Conservation (phyloP, 192 early-diverging fungal genomes). For the Umbelopsis vinacea region DNA sequence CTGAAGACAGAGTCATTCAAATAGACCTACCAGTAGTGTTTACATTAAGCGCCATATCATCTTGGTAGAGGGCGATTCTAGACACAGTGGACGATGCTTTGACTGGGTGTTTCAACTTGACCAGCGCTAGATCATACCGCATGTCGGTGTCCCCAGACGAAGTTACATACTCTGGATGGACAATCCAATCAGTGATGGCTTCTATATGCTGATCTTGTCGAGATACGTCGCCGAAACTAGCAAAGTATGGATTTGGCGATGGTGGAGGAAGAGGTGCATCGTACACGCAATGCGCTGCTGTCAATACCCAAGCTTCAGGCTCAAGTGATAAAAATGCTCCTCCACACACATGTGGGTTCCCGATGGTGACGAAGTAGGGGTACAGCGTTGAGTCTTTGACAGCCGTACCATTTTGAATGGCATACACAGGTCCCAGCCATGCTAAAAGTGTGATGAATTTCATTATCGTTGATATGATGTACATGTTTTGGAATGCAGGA, state of each 20-base stretch:
- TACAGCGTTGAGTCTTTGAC: conserved; percentile 29
- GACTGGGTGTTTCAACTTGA: conserved; percentile 23
- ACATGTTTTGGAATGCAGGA: no score
- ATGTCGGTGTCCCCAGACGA: conserved; percentile 15
- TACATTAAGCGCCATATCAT: neutral
- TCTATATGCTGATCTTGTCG: conserved; percentile 21
- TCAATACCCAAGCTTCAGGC: conserved; percentile 30
- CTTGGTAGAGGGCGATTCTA: conserved; percentile 27
- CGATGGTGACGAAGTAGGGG: conserved; percentile 32
- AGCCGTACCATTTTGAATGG: conserved; percentile 26
- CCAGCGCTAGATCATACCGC: conserved; percentile 37
- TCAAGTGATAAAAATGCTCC: conserved; percentile 32
- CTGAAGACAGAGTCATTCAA: no score
- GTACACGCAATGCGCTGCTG: conserved; percentile 37
- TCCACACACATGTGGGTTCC: conserved; percentile 39
- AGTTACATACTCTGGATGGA: conserved; percentile 33
- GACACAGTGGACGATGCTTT: conserved; percentile 16
- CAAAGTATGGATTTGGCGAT: conserved; percentile 33
- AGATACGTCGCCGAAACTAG: conserved; percentile 26
- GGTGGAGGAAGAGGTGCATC: conserved; percentile 4
- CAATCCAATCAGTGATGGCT: conserved; percentile 25
- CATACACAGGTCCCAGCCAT: neutral
- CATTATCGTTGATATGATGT: neutral
- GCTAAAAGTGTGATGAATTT: neutral
- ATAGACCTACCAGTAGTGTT: conserved; percentile 23